phyloP scores from a whole-genome alignment of 176 grass and related monocot species.

The Pontederia paniculata region DNA sequence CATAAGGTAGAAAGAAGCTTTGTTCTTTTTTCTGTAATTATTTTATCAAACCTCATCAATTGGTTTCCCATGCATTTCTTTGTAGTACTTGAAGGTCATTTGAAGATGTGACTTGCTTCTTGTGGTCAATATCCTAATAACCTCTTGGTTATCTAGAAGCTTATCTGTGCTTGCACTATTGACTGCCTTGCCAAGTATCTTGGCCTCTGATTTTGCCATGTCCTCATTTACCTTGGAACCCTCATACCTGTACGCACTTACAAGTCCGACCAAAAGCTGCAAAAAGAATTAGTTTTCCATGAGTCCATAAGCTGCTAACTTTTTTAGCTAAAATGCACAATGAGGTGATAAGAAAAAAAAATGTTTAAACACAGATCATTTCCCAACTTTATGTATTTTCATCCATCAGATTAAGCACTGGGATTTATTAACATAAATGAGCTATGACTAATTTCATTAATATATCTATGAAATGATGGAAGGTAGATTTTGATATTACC shows the following conservation, averaged over 20 bases:
- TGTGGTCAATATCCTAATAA: conserved; percentile 65
- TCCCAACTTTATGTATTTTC: no score
- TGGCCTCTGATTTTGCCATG: conserved; percentile 47
- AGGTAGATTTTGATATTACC: no score
- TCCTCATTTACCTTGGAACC: conserved; percentile 45
- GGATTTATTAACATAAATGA: no score
- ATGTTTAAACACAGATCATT: no score
- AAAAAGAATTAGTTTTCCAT: no score
- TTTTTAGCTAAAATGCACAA: no score
- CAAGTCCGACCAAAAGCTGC: conserved; percentile 70
- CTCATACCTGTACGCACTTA: conserved; percentile 85
- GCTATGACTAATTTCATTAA: no score
- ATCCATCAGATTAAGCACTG: no score
- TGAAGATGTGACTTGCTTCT: conserved; percentile 74
- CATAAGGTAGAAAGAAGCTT: neutral
- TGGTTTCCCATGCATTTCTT: conserved; percentile 35
- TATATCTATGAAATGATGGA: no score
- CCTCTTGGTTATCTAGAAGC: conserved; percentile 45
- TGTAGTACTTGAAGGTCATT: conserved; percentile 64
- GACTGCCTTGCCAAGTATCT: conserved; percentile 40
- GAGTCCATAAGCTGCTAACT: no score
- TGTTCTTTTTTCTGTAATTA: neutral
- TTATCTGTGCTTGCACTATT: conserved; percentile 25
- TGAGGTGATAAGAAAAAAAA: no score
- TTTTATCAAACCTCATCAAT: conserved; percentile 56